phyloP scores from a whole-genome alignment of 257 asterid genomes.

The Solanum commersonii region DNA sequence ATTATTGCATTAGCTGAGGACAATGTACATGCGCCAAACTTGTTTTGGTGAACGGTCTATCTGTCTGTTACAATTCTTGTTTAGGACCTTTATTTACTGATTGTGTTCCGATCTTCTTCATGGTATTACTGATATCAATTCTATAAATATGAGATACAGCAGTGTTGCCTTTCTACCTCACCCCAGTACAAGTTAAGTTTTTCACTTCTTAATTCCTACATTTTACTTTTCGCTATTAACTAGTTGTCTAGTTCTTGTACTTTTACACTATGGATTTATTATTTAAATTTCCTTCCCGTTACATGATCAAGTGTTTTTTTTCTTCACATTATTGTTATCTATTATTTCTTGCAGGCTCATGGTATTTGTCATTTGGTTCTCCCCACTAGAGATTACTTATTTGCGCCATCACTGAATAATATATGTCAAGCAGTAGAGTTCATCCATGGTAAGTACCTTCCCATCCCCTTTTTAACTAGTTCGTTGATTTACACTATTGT shows the following conservation, averaged over 20 bases:
- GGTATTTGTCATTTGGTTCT: slow-evolving; percentile 32
- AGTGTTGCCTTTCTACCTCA: neutral
- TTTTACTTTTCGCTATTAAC: neutral
- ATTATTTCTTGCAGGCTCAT: slow-evolving; percentile 18
- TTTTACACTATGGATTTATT: neutral
- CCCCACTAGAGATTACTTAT: slow-evolving; percentile 39
- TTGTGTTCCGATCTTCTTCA: neutral
- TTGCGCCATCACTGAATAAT: slow-evolving; percentile 27
- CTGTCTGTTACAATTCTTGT: neutral
- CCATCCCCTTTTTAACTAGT: neutral
- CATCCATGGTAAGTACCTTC: slow-evolving; percentile 21
- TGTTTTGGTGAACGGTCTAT: neutral
- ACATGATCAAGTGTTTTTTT: neutral
- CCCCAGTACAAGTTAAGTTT: neutral
- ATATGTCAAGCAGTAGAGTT: slow-evolving; percentile 36
- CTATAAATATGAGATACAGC: neutral
- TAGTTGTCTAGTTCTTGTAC: neutral
- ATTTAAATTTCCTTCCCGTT: neutral
- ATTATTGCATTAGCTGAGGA: neutral
- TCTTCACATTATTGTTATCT: neutral
- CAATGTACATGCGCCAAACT: neutral
- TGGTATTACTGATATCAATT: neutral
- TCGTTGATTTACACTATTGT: neutral
- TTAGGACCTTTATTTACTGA: neutral
- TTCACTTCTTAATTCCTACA: neutral